Conservation (phyloP, 2,329 filamentous ascomycete species). For the Dryadomyces quercus-mongolicae region DNA sequence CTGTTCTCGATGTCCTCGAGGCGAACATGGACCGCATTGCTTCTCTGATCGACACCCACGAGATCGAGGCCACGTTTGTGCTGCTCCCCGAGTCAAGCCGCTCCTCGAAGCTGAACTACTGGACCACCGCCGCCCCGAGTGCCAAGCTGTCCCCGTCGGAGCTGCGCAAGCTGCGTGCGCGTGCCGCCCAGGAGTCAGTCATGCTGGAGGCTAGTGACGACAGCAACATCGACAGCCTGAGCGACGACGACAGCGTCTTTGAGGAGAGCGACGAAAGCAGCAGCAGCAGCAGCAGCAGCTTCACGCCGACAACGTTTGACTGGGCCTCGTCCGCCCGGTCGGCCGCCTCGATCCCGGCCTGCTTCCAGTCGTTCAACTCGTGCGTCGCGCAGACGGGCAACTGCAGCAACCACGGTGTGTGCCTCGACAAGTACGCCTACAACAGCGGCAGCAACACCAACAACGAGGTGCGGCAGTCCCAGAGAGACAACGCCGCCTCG, state of each 20-base stretch:
- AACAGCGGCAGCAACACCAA: constrained; percentile 21
- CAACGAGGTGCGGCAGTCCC: constrained; percentile 7
- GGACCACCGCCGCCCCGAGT: constrained; percentile 24
- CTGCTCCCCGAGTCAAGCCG: constrained; percentile 37
- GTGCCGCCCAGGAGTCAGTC: constrained; percentile 30
- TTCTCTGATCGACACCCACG: constrained; percentile 31
- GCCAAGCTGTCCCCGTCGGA: constrained; percentile 13
- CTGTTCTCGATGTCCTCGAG: constrained; percentile 30
- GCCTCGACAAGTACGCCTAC: constrained; percentile 51
- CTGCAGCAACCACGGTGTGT: constrained; percentile 74
- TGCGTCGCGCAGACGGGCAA: constrained; percentile 61
- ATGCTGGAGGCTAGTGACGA: constrained; percentile 19
- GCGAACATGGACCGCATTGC: constrained; percentile 31
- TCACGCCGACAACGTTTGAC: constrained; percentile 7
- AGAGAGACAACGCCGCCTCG: constrained; percentile 13
- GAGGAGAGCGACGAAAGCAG: constrained; percentile 5
- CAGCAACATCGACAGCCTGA: not conserved
- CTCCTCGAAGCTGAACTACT: constrained; percentile 22
- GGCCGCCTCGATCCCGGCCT: constrained; percentile 45
- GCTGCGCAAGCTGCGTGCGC: constrained; percentile 26
- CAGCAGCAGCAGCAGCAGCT: constrained; percentile 7
- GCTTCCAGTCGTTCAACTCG: constrained; percentile 57
- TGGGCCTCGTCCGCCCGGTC: constrained; percentile 20
- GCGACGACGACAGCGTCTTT: constrained; percentile 3
- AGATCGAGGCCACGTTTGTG: constrained; percentile 45